Base-by-base conservation (phyloP, 345 rosid genomes). In the Sisymbrium irio region DNA sequence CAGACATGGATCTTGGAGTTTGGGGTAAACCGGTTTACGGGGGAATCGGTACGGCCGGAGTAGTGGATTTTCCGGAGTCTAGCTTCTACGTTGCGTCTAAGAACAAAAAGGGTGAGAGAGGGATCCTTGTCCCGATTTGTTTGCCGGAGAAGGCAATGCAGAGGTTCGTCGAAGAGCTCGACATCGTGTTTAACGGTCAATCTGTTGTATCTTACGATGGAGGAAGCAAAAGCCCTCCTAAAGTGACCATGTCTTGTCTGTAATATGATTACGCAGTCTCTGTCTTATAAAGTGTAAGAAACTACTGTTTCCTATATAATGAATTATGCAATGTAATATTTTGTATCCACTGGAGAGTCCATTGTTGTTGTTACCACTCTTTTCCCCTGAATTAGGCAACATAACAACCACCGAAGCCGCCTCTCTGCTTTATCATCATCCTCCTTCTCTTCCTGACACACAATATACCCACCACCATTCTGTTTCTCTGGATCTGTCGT, bases 21-120 rank as follows among this genome's bases (percentile, higher is more conserved):
- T 88, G 85, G 88, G 91, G 91, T 2, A 78, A 78, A 69, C 75
- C 91, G 6, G 78, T 64, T 10, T 88, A 83, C 19, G 83, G 82
- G 8, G 80, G 80, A 33, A 39, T 56, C 3, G 67, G 18, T 4
- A 47, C 5, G 2, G 72, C 71, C 9, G 62, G 76, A 28, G 44
- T 70, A 5, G 12, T 0, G 39, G 46, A 9, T 7, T 47, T 55
- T 11, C 65, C 45, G 12, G 72, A 41, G 6, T 64, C 72, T 14
- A 84, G 87, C 54, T 82, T 81, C 65, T 77, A 25, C 42, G 63
- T 80, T 28, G 69, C 82, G 2, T 20, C 50, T 42, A 10, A 30
- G 73, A 81, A 79, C 4, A 77, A 39, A 13, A 17, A 79, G 4
- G 93, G 86, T 18, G 84, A 83, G 45, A 35, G 12, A 3, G 85